These are phyloP conservation scores for Penicillium freii DNA, from an alignment of 2,329 filamentous ascomycete species.

Conservation along the genomic window DNA sequence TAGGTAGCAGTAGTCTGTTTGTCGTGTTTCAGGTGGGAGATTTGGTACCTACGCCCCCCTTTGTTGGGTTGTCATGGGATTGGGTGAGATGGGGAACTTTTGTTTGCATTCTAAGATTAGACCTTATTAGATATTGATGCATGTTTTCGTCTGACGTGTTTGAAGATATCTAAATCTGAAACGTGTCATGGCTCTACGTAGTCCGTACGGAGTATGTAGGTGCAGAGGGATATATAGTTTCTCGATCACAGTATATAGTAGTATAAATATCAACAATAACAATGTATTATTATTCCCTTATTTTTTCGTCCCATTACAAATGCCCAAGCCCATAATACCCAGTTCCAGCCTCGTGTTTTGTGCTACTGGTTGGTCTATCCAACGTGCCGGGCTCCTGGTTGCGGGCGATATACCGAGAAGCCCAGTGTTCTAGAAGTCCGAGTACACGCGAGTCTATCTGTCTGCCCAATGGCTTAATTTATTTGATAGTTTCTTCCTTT, in stretches of 20 bases:
- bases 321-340: neutral
- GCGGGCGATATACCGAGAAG: neutral
- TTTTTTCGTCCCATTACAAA: neutral
- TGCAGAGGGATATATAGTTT: neutral
- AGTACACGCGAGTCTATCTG: neutral
- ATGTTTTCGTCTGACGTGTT: slow-evolving; percentile 5
- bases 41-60: neutral
- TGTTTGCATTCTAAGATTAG: slow-evolving; percentile 4
- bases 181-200: neutral
- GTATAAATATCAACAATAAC: neutral
- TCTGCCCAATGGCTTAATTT: neutral
- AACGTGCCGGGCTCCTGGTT: slow-evolving; percentile 5
- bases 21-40: slow-evolving; percentile 3
- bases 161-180: slow-evolving; percentile 6
- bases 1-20: neutral
- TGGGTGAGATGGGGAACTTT: neutral
- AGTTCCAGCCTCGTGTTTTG: slow-evolving; percentile 10
- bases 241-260: neutral
- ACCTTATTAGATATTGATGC: neutral
- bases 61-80: neutral
- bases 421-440: neutral
- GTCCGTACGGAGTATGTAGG: neutral
- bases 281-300: neutral
- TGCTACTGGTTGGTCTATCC: slow-evolving; percentile 4
- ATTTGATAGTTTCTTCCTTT: neutral